These are phyloP conservation scores for Linnemannia schmuckeri DNA, from an alignment of 192 early-diverging fungal species.

Conservation along the genomic window DNA sequence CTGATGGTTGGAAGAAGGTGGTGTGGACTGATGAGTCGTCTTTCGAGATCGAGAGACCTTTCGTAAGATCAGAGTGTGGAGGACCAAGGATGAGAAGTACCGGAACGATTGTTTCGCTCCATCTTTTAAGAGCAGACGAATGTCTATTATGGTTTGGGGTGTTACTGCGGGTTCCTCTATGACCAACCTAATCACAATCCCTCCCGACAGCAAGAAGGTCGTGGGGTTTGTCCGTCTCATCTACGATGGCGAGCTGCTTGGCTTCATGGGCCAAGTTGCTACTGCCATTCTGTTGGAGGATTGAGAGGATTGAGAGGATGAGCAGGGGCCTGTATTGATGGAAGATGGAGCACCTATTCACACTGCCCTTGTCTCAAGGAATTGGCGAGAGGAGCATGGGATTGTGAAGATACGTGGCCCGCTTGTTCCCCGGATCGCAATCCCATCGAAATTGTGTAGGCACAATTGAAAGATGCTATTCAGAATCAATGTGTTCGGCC, in stretches of 20 bases:
- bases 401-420: background rate
- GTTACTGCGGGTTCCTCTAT: slow-evolving; percentile 5
- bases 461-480: background rate
- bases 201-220: too few relatives aligned
- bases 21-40: slow-evolving; percentile 27
- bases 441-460: background rate
- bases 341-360: background rate
- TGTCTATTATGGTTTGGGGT: slow-evolving; percentile 29
- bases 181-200: too few relatives aligned
- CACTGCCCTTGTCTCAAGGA: background rate
- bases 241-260: background rate
- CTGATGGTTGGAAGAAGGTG: slow-evolving; percentile 16
- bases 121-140: slow-evolving; percentile 10
- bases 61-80: slow-evolving; percentile 14
- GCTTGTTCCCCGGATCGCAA: background rate
- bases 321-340: background rate
- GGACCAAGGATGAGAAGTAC: slow-evolving; percentile 12
- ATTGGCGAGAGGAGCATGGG: background rate
- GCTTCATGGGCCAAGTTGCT: background rate
- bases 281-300: background rate
- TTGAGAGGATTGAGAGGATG: too few relatives aligned
- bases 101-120: slow-evolving; percentile 2
- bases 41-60: slow-evolving; percentile 16
- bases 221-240: background rate
- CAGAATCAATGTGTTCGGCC: background rate